Evolutionary conservation across 108 stramenopile genomes (phyloP).

Genomic region (Chaetoceros muelleri): DNA sequence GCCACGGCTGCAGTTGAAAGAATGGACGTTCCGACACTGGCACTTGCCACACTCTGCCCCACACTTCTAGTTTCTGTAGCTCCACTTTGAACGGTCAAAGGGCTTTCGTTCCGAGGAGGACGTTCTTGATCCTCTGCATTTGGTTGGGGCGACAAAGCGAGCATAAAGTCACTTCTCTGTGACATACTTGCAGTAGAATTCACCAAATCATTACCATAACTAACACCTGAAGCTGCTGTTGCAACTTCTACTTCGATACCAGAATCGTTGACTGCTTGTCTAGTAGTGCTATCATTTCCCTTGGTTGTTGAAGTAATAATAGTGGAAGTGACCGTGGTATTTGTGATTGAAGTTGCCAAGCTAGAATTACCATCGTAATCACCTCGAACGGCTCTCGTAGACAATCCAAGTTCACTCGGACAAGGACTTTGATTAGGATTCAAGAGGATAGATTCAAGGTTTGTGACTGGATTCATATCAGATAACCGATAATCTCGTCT

Average conservation of each 20-base stretch:
- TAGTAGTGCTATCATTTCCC: not conserved
- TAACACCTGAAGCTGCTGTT: not conserved
- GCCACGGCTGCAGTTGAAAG: conserved; percentile 31
- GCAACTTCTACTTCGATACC: not conserved
- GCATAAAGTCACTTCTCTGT: not conserved
- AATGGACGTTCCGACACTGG: conserved; percentile 20
- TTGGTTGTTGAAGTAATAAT: not conserved
- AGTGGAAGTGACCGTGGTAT: conserved; percentile 26
- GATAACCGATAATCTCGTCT: not conserved
- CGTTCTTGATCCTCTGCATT: not conserved
- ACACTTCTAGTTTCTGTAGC: conserved; percentile 13
- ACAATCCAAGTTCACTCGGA: conserved; percentile 24
- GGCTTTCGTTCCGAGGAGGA: conserved; percentile 10
- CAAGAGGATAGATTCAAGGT: conserved; percentile 38
- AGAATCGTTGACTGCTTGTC: not conserved
- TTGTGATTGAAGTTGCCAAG: conserved; percentile 35
- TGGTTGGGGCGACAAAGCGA: not conserved
- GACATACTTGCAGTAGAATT: not conserved
- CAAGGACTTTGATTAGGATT: conserved; percentile 20
- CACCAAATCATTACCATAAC: too few relatives aligned
- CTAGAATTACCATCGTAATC: conserved; percentile 36
- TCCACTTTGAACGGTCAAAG: conserved; percentile 32
- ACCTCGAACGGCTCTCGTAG: conserved; percentile 29
- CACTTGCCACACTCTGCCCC: conserved; percentile 32
- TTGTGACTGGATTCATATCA: conserved; percentile 20